A percentile compares a stretch with the other conserved stretches of the same genome.
These are phyloP conservation scores for Ustilago sp. DNA, from an alignment of 1,284 basidiomycete genomes.

Conservation along the genomic window DNA sequence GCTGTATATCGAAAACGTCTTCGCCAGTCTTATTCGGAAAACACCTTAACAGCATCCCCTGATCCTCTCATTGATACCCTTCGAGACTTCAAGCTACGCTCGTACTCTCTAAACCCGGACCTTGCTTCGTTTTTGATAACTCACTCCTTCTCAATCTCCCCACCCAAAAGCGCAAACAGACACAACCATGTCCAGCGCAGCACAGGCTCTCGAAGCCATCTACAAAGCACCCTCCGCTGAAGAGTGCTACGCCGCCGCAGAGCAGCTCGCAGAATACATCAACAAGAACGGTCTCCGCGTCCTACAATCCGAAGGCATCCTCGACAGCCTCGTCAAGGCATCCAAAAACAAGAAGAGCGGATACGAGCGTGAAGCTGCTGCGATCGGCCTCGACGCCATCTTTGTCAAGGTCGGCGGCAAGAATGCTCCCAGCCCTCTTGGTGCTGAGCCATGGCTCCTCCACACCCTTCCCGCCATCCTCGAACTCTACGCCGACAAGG, in stretches of 20 bases:
- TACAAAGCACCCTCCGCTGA: conserved; percentile 61
- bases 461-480: conserved; percentile 82
- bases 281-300: conserved; percentile 68
- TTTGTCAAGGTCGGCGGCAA: conserved; percentile 68
- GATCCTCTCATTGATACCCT: conserved; percentile 20
- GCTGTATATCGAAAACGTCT: conserved; percentile 21
- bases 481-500: conserved; percentile 93
- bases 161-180: conserved; percentile 13
- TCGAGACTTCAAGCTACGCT: background rate
- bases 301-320: conserved; percentile 68
- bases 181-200: conserved; percentile 36
- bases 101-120: background rate
- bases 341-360: conserved; percentile 86
- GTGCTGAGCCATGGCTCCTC: conserved; percentile 84
- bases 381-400: conserved; percentile 75
- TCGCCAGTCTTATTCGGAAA: background rate
- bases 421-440: conserved; percentile 74
- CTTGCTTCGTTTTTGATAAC: background rate
- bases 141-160: background rate
- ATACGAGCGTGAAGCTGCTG: conserved; percentile 90
- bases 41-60: background rate
- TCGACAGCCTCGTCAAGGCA: conserved; percentile 72
- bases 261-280: conserved; percentile 69
- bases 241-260: conserved; percentile 67
- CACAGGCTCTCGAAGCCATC: conserved; percentile 51